A percentile compares a stretch with the other conserved stretches of the same genome.
Evolutionary conservation across 805 yeast species (phyloP).

Genomic region (Sugiyamaella floridensis): DNA sequence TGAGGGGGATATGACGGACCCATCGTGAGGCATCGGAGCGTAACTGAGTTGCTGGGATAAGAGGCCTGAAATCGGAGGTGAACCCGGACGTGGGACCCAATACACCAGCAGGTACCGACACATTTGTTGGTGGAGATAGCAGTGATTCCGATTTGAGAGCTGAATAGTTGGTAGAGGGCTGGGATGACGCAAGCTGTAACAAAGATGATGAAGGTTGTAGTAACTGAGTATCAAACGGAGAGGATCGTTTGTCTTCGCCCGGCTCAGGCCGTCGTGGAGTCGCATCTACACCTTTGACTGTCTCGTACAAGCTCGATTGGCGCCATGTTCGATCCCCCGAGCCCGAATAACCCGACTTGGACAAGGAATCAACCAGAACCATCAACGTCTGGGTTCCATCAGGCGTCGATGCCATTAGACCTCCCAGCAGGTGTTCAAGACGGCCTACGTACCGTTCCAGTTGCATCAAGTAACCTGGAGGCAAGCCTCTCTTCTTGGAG

Average conservation of each 20-base stretch:
- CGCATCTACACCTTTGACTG: neutral
- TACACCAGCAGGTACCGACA: neutral
- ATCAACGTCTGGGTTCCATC: neutral
- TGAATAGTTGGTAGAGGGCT: too few relatives aligned
- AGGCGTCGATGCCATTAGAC: neutral
- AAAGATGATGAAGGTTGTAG: too few relatives aligned
- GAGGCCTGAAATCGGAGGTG: neutral
- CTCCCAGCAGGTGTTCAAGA: constrained; percentile 3
- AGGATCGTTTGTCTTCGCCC: too few relatives aligned
- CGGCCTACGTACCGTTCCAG: constrained; percentile 2
- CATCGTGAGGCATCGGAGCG: neutral
- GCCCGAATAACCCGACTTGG: neutral
- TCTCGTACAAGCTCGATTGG: neutral
- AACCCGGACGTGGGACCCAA: neutral
- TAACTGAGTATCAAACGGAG: too few relatives aligned
- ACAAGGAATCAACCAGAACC: neutral
- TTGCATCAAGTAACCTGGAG: constrained; percentile 11
- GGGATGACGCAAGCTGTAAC: too few relatives aligned
- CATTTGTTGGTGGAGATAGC: neutral
- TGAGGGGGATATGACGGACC: neutral
- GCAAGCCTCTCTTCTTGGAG: constrained; percentile 10
- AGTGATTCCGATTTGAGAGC: neutral
- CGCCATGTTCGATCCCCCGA: neutral
- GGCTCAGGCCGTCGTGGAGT: too few relatives aligned
- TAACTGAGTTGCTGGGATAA: neutral